A percentile compares a stretch with the other conserved stretches of the same genome.
phyloP scores from a whole-genome alignment of 208 protist genomes.

The Histomonas meleagridis region DNA sequence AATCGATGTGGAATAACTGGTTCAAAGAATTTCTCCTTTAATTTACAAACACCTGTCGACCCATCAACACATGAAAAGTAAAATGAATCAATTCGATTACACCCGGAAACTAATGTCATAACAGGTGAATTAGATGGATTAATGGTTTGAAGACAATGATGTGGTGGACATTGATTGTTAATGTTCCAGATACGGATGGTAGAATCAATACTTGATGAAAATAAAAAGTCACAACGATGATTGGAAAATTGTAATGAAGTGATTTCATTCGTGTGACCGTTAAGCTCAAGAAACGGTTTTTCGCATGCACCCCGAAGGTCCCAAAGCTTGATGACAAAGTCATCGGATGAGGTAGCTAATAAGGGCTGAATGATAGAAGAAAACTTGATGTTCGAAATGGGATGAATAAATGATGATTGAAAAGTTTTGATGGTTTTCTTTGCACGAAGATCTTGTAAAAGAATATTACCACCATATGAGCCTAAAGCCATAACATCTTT shows the following conservation, averaged over 20 bases:
- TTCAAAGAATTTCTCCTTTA: neutral
- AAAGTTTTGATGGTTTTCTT: neutral
- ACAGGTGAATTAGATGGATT: neutral
- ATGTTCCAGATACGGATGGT: neutral
- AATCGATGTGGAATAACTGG: neutral
- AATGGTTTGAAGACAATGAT: neutral
- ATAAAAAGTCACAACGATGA: neutral
- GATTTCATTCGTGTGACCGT: neutral
- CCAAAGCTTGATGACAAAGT: neutral
- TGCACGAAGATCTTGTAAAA: neutral
- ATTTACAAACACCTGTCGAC: neutral
- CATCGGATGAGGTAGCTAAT: neutral
- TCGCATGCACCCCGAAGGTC: neutral
- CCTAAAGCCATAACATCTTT: neutral
- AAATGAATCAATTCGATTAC: neutral
- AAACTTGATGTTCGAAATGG: neutral
- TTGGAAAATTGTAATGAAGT: neutral
- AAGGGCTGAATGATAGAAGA: neutral
- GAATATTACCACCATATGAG: neutral
- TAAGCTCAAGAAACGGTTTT: neutral
- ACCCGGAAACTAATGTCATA: neutral
- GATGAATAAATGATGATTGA: neutral
- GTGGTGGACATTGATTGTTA: neutral
- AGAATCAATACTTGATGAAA: neutral
- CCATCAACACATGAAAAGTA: neutral